Base-by-base conservation (phyloP, 441 rosid species). In the Brassica hybrid region DNA sequence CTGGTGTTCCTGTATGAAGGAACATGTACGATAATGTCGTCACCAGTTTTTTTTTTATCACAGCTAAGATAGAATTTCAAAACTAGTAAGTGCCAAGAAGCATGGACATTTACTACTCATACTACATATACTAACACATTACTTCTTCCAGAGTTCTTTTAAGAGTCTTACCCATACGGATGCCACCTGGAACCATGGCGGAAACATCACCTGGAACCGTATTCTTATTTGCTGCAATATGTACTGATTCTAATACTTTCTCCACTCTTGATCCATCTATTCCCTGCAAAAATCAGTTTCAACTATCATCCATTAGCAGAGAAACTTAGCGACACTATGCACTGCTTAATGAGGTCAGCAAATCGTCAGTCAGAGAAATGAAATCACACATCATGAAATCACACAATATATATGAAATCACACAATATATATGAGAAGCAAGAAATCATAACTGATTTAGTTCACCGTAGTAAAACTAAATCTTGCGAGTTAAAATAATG, bases 121-220 rank as follows among this genome's bases (percentile, higher is more conserved):
- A 21, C 18, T 0, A 52, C 36, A 67, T 21, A 17, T 58, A 59
- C 60, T n/a, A 75, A 68, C 38, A 69, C 7, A 8, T 36, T 63
- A 54, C 34, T 25, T 63, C 23, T 54, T 38, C 27, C 54, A 71
- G 8, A 27, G 19, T 41, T 65, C 6, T 0, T 71, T 58, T 34
- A 23, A 30, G 38, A 60, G 60, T 65, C 85, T 59, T 88, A 95
- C 98, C 99, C 99, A 95, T 93, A 36, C 96, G 93, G 81, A 95
- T 89, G 69, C 99, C 99, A 81, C 99, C 99, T 67, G 99, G 99
- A 83, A 95, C 98, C 98, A 95, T 91, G 79, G 99, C 99, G 34
- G 98, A 95, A 76, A 95, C 96, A 84, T 95, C 99, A 16, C 97
- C 99, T 0, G 99, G 98, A 76, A 95, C 99, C 14, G 99, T 95